Percentiles rank a stretch among this genome's conserved stretches.
phyloP scores from a whole-genome alignment of 305 asterid species.

The Withania somnifera region DNA sequence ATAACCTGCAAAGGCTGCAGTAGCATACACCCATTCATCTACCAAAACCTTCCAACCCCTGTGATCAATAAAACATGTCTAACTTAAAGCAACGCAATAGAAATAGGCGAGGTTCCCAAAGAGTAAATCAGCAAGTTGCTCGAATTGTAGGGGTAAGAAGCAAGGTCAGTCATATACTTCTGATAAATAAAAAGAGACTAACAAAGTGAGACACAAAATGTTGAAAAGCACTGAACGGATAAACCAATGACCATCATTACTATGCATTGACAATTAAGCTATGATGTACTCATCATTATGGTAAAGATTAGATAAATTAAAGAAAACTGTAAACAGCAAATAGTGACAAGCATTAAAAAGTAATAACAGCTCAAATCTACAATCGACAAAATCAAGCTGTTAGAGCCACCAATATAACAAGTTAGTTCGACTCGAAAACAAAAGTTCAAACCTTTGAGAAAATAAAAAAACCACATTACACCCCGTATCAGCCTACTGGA shows the following conservation, averaged over 20 bases:
- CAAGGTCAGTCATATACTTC: background rate
- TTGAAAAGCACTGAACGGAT: background rate
- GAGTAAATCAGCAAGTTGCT: background rate
- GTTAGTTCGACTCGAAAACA: background rate
- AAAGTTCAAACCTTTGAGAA: background rate
- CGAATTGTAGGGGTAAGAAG: background rate
- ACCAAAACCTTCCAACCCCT: constrained; percentile 79
- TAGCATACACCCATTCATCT: constrained; percentile 55
- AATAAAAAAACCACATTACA: background rate
- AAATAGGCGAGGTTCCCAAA: background rate
- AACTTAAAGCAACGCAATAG: background rate
- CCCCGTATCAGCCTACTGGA: background rate
- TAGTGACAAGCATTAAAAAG: background rate
- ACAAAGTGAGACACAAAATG: background rate
- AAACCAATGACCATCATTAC: background rate
- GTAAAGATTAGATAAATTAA: background rate
- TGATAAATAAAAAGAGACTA: background rate
- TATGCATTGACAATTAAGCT: background rate
- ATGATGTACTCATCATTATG: background rate
- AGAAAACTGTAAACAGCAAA: background rate
- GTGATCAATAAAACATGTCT: constrained; percentile 18
- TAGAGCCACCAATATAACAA: background rate
- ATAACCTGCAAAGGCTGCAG: constrained; percentile 48
- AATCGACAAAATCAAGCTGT: background rate
- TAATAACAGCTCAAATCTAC: background rate